Evolutionary conservation across 139 green algal genomes (phyloP), one percentile per base, ranked within the genome.

Genomic region (Eudorina sp.): DNA sequence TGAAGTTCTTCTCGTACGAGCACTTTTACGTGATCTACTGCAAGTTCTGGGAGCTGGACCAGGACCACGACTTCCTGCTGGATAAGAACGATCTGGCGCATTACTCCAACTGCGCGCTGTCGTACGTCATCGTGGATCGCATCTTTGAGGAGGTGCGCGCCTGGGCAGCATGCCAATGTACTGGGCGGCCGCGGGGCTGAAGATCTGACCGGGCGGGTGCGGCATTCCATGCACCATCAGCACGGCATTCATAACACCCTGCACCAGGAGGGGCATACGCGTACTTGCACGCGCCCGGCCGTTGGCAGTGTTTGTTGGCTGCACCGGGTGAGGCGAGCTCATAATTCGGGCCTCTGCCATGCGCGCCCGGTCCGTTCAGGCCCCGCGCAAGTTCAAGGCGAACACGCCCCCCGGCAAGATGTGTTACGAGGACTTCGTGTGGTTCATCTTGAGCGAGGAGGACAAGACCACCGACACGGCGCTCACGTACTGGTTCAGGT

Each of bases 11-110:
- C 90, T 98, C 94, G 23, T 99, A 99, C 90, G 98, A 99, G 94
- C 98, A 99, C 92, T 99, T 99, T 88, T 99, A 99, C 90, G 98
- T 99, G 48, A 97, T 99, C 77, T 99, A 99, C 94, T 99, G 98
- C 97, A 99, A 99, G 94, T 99, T 99, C 86, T 99, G 98, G 98
- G 98, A 99, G 94, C 95, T 99, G 48, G 98, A 99, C 92, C 93
- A 84, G 16, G 98, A 99, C 93, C 98, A 99, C 91, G 98, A 99
- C 93, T 99, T 99, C 88, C 84, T 97, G 34, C 95, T 99, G 46
- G 95, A 96, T 73, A 92, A 94, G 60, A 96, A 98, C 18, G 98
- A 99, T 89, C 91, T 99, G 66, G 92, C 99, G 76, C 93, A 97
- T 66, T 99, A 99, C 90, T 72, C 55, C 88, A 97, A 99, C 92